Base-by-base conservation (phyloP, 2,329 filamentous ascomycete genomes). In the Colletotrichum australisinense region DNA sequence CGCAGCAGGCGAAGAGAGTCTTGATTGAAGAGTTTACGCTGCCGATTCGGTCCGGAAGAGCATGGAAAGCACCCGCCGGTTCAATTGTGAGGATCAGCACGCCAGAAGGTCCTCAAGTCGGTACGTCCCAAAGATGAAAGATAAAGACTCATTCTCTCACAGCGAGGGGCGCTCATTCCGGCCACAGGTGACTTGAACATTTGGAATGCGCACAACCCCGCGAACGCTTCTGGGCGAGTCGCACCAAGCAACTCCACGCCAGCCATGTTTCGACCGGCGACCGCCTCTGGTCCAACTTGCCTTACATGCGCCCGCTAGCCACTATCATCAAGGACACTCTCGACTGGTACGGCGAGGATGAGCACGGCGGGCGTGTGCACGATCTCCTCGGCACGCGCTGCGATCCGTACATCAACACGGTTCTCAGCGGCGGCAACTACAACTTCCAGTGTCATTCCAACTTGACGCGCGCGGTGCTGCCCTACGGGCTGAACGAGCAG, bases 361-460 rank as follows among this genome's bases (percentile, higher is more conserved):
- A 88, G 79, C 87, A 92, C 78, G 92, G 93, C 77, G 86, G 93
- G 63, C 83, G 90, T 70, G 88, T 94, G 49, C 94, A 97, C 84
- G 94, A 97, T 83, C 85, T 97, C 26, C 85, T 97, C 4, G 94
- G 94, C 46, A 97, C 94, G 30, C 86, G 94, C 56, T 97, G 94
- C 82, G 94, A 97, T 82, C 94, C 94, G 1, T 97, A 97, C 80
- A 92, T 97, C 79, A 94, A 94, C 80, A 86, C 89, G 49, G 88
- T 97, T 75, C 89, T 97, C 65, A 90, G 88, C 4, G 91, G 91
- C n/a, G 72, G 68, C 0, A 86, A 87, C 38, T 97, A 95, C 80
- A 92, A 97, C 80, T 96, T 90, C 81, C 94, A 97, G 80, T 97
- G 94, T 81, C 94, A 96, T 79, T 94, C 92, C 1, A 97, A 97